phyloP scores from a whole-genome alignment of 345 rosid genomes.

The Citropsis articulata region DNA sequence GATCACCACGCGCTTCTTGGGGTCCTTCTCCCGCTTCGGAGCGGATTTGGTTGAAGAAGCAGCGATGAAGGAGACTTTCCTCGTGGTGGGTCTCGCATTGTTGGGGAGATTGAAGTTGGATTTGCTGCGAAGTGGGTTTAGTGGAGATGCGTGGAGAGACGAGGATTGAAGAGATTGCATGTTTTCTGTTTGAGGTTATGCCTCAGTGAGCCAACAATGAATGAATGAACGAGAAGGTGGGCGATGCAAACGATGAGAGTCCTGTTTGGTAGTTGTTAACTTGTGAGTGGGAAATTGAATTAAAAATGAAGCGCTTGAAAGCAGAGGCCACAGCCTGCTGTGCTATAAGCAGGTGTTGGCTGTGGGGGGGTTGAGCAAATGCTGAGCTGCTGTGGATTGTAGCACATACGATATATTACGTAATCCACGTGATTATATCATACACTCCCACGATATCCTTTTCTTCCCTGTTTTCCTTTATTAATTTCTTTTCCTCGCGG shows the following conservation, averaged over 20 bases:
- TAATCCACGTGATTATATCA: background rate
- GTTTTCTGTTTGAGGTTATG: conserved; percentile 23
- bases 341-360: background rate
- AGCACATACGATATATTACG: too few species aligned
- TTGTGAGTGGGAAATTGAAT: background rate
- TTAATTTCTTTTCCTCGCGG: too few species aligned
- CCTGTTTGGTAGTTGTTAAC: background rate
- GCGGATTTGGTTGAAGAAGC: conserved; percentile 56
- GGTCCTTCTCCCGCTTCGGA: conserved; percentile 93
- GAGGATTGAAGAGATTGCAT: conserved; percentile 77
- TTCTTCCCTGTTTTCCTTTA: background rate
- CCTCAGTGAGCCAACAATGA: background rate
- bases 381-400: background rate
- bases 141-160: conserved; percentile 55
- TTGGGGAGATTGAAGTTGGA: conserved; percentile 15
- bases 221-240: background rate
- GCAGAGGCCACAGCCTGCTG: background rate
- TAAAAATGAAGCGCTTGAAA: background rate
- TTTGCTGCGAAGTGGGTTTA: conserved; percentile 45
- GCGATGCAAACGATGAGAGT: conserved; percentile 31
- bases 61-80: conserved; percentile 41
- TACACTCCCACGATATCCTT: too few species aligned
- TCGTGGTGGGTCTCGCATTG: conserved; percentile 28
- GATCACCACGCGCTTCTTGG: conserved; percentile 89
- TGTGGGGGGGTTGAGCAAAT: background rate